These are phyloP conservation scores for Globisporangium splendens DNA, from an alignment of 352 stramenopile species.

Conservation along the genomic window DNA sequence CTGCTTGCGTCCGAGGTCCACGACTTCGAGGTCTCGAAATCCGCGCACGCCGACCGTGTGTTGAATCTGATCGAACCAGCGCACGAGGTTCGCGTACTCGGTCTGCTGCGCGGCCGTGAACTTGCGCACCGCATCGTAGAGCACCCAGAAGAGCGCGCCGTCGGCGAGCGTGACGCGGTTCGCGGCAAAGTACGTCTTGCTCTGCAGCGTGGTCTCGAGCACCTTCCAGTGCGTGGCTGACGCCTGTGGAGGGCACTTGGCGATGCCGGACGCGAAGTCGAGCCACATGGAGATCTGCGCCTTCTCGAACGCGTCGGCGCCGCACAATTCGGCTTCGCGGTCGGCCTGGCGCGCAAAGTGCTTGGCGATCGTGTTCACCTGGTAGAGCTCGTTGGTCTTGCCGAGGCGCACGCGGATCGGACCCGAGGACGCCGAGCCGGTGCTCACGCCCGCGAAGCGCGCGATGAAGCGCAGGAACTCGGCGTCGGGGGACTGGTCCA, in stretches of 20 bases:
- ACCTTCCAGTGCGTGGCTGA: slow-evolving; percentile 53
- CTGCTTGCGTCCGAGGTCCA: slow-evolving; percentile 45
- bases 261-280: slow-evolving; percentile 51
- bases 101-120: slow-evolving; percentile 37
- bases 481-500: slow-evolving; percentile 70
- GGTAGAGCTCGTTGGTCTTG: slow-evolving; percentile 71
- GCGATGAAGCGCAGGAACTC: slow-evolving; percentile 80
- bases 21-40: slow-evolving; percentile 70
- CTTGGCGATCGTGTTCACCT: slow-evolving; percentile 72
- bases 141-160: slow-evolving; percentile 68
- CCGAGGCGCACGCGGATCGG: slow-evolving; percentile 70
- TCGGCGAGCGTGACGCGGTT: slow-evolving; percentile 78
- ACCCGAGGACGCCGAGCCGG: slow-evolving; percentile 64
- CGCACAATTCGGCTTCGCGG: slow-evolving; percentile 66
- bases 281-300: slow-evolving; percentile 80
- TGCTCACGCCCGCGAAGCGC: slow-evolving; percentile 75
- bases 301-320: slow-evolving; percentile 54
- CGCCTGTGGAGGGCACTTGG: slow-evolving; percentile 31
- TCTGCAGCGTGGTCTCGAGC: slow-evolving; percentile 50
- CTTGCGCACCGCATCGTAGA: slow-evolving; percentile 35
- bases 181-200: slow-evolving; percentile 64
- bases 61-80: slow-evolving; percentile 87
- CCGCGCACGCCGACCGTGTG: slow-evolving; percentile 78
- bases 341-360: slow-evolving; percentile 71
- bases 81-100: slow-evolving; percentile 56